Conservation (phyloP, 2,329 filamentous ascomycete genomes). For the Penicillium concentricum region DNA sequence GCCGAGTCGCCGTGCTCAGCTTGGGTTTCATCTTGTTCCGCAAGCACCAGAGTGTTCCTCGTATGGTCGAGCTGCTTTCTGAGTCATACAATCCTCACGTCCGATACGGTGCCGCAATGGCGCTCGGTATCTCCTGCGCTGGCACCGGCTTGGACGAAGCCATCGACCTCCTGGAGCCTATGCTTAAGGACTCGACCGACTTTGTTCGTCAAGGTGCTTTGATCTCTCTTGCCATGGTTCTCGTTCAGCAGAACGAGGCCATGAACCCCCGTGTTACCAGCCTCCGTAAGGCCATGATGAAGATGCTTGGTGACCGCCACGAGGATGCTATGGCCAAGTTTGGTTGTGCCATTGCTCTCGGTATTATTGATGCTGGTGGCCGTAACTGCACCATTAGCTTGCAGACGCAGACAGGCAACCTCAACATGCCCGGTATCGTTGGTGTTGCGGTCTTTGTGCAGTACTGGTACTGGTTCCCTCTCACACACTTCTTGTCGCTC, state of each 20-base stretch:
- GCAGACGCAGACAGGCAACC: constrained; percentile 95
- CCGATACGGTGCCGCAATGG: constrained; percentile 96
- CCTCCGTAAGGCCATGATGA: constrained; percentile 90
- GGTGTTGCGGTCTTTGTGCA: constrained; percentile 98
- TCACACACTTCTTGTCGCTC: constrained; percentile 94
- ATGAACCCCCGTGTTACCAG: constrained; percentile 96
- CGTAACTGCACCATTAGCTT: constrained; percentile 98
- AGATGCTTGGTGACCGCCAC: constrained; percentile 90
- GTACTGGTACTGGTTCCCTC: constrained; percentile 99
- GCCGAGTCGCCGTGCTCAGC: constrained; percentile 94
- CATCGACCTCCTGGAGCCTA: constrained; percentile 93
- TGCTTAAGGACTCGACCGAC: constrained; percentile 99
- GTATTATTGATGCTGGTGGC: constrained; percentile 96
- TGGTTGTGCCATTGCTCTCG: constrained; percentile 86
- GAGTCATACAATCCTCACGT: constrained; percentile 99
- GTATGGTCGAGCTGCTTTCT: constrained; percentile 96
- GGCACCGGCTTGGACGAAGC: constrained; percentile 95
- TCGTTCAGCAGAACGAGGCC: constrained; percentile 98
- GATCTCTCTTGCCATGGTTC: constrained; percentile 93
- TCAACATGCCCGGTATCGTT: constrained; percentile 98
- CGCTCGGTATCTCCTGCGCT: constrained; percentile 94
- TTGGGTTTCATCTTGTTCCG: constrained; percentile 98
- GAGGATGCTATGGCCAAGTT: constrained; percentile 99
- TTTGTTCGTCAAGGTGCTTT: constrained; percentile 96
- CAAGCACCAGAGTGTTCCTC: constrained; percentile 92